These are phyloP conservation scores for Mycena albidolilacea DNA, from an alignment of 768 basidiomycete genomes.

Conservation along the genomic window DNA sequence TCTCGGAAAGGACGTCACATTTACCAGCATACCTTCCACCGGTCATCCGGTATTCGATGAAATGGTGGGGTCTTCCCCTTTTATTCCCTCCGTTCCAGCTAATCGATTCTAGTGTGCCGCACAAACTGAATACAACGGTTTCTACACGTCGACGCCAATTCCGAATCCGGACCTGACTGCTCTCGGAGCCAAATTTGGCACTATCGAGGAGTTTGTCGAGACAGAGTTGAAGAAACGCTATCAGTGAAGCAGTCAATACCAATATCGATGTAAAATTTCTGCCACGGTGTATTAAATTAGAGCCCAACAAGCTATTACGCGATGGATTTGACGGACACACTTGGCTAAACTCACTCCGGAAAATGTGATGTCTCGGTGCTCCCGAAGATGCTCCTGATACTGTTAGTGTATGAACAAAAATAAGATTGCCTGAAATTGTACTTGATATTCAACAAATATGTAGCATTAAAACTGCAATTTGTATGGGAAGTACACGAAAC, in stretches of 20 bases:
- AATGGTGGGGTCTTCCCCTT: background rate
- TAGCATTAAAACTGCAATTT: too few species aligned
- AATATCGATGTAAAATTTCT: background rate
- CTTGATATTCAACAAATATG: too few species aligned
- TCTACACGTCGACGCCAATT: slow-evolving; percentile 19
- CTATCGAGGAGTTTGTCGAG: slow-evolving; percentile 36
- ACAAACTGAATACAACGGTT: slow-evolving; percentile 28
- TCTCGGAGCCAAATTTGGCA: slow-evolving; percentile 35
- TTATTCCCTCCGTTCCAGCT: background rate
- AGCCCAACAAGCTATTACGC: too few species aligned
- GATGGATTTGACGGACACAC: too few species aligned
- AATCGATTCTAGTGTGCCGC: background rate
- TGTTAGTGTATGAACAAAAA: too few species aligned
- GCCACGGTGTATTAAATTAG: too few species aligned
- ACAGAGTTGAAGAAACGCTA: background rate
- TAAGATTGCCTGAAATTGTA: too few species aligned
- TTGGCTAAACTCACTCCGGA: too few species aligned
- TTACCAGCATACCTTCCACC: background rate
- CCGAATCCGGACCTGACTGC: slow-evolving; percentile 34
- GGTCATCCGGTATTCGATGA: background rate
- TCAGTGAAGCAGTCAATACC: background rate
- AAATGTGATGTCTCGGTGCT: too few species aligned
- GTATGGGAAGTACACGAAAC: too few species aligned
- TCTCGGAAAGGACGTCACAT: background rate
- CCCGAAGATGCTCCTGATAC: too few species aligned